Evolutionary conservation across 2,329 filamentous ascomycete species (phyloP).

Genomic region (Lizonia empirigonia): DNA sequence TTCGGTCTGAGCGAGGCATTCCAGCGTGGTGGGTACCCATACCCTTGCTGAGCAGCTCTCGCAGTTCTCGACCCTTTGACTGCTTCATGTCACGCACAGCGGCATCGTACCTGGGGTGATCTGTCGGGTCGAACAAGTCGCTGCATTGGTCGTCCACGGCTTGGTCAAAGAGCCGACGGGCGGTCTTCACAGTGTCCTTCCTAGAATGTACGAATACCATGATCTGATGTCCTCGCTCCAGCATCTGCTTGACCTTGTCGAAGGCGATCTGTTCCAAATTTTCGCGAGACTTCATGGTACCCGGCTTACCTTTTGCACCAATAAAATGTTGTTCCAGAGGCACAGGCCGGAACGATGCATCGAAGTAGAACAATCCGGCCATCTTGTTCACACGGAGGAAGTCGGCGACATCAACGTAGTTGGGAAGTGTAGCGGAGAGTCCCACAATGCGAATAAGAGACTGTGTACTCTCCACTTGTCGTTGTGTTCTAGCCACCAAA

Average conservation of each 20-base stretch:
- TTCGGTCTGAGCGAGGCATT: constrained; percentile 92
- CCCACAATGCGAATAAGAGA: constrained; percentile 96
- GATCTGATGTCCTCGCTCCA: constrained; percentile 88
- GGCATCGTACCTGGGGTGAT: constrained; percentile 78
- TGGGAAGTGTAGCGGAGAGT: constrained; percentile 92
- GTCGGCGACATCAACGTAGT: constrained; percentile 95
- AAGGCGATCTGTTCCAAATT: constrained; percentile 88
- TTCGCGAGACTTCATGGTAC: constrained; percentile 79
- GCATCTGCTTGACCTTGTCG: constrained; percentile 94
- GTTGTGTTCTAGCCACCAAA: constrained; percentile 89
- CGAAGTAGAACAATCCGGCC: constrained; percentile 95
- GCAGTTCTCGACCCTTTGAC: constrained; percentile 82
- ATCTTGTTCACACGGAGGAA: constrained; percentile 95
- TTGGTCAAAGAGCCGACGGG: constrained; percentile 83
- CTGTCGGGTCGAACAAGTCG: constrained; percentile 81
- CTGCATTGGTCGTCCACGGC: constrained; percentile 78
- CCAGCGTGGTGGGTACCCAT: constrained; percentile 96
- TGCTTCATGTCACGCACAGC: constrained; percentile 84
- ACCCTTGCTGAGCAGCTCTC: constrained; percentile 87
- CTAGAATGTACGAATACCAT: constrained; percentile 99
- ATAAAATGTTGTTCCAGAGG: constrained; percentile 97
- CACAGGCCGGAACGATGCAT: constrained; percentile 92
- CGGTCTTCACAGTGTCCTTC: constrained; percentile 89
- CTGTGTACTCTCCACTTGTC: constrained; percentile 97
- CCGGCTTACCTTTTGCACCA: constrained; percentile 89